A percentile compares a stretch with the other conserved stretches of the same genome.
phyloP scores from a whole-genome alignment of 2,329 filamentous ascomycete genomes.

The Emergomyces pasteurianus region DNA sequence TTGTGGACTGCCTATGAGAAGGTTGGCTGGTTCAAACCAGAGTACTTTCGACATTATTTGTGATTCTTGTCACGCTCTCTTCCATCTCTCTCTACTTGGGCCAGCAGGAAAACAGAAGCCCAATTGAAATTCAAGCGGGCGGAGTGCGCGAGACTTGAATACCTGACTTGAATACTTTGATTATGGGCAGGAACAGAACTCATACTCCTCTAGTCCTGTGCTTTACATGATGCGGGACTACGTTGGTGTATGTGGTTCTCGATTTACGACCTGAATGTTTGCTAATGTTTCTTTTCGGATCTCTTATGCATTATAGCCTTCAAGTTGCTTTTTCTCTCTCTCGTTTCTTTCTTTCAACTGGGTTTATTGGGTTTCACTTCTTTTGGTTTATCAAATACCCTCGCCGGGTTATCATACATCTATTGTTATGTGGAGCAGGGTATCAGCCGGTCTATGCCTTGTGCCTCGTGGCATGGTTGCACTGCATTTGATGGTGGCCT shows the following conservation, averaged over 20 bases:
- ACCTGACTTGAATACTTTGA: neutral
- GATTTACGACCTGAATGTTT: neutral
- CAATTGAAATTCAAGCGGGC: neutral
- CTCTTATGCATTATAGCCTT: neutral
- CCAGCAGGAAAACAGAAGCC: too few species aligned
- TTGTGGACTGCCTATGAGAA: conserved; percentile 82
- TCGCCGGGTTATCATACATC: neutral
- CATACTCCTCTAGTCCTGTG: neutral
- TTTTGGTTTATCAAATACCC: neutral
- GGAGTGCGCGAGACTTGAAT: neutral
- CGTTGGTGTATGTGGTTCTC: neutral
- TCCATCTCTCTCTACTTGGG: neutral
- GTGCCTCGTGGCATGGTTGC: neutral
- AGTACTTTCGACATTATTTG: conserved; percentile 37
- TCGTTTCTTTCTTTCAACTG: neutral
- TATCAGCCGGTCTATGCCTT: conserved; percentile 1
- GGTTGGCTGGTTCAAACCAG: conserved; percentile 64
- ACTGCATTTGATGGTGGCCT: conserved; percentile 2
- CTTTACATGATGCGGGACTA: neutral
- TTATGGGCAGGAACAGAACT: neutral
- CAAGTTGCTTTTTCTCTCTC: neutral
- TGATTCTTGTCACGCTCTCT: conserved; percentile 10
- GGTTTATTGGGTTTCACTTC: neutral
- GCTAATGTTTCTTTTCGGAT: neutral
- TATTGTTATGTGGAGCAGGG: neutral